Percentiles rank a stretch among this genome's conserved stretches.
Evolutionary conservation across 83 land plant genomes (phyloP).

Genomic region (Thuja plicata): DNA sequence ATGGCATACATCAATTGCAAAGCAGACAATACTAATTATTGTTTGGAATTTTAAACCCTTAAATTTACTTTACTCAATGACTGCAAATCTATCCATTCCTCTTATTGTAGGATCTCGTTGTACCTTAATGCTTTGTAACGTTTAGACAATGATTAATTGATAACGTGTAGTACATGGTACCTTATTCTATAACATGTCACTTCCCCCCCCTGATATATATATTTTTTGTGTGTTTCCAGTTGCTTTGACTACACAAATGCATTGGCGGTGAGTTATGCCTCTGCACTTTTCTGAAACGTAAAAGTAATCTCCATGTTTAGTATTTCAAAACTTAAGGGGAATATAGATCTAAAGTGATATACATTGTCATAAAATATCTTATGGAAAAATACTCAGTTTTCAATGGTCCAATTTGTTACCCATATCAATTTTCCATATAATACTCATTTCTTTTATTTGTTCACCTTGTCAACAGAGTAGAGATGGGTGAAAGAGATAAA

Average conservation of each 20-base stretch:
- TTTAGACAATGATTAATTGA: not conserved
- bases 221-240: conserved; percentile 41
- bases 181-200: not conserved
- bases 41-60: not conserved
- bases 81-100: not conserved
- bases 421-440: not conserved
- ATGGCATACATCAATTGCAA: not conserved
- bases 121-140: not conserved
- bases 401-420: not conserved
- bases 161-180: not conserved
- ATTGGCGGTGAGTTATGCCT: conserved; percentile 71
- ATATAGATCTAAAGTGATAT: not conserved
- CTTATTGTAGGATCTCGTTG: not conserved
- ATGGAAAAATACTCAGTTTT: not conserved
- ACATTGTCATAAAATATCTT: not conserved
- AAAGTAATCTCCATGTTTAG: not conserved
- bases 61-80: not conserved
- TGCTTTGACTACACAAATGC: conserved; percentile 99
- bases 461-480: not conserved
- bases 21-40: not conserved
- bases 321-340: not conserved
- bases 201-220: not conserved
- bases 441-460: not conserved
- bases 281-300: not conserved
- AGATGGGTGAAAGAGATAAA: not conserved